Percentiles rank a stretch among this genome's conserved stretches.
phyloP scores from a whole-genome alignment of 352 stramenopile species.

The Phytophthora aleatoria region DNA sequence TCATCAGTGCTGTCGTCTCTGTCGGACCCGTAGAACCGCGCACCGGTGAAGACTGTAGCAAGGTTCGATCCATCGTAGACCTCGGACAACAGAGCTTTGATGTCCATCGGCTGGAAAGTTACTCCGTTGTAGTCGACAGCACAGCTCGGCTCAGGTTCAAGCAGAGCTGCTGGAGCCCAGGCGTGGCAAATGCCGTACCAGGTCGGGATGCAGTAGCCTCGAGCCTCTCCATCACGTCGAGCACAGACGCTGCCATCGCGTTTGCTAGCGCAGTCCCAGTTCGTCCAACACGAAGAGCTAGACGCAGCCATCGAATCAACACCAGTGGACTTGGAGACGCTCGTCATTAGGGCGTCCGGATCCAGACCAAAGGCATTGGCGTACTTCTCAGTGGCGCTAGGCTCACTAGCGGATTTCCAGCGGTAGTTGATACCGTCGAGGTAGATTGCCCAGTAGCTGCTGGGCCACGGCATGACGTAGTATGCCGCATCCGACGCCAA shows the following conservation, averaged over 20 bases:
- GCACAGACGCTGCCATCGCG: slow-evolving; percentile 39
- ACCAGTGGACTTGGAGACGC: slow-evolving; percentile 38
- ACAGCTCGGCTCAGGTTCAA: slow-evolving; percentile 52
- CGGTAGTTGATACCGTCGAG: slow-evolving; percentile 67
- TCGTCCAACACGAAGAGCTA: slow-evolving; percentile 31
- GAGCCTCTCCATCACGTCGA: slow-evolving; percentile 30
- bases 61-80: slow-evolving; percentile 47
- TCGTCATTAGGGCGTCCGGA: slow-evolving; percentile 38
- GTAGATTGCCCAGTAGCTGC: slow-evolving; percentile 69
- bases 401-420: slow-evolving; percentile 33
- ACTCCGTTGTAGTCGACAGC: slow-evolving; percentile 46
- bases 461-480: slow-evolving; percentile 48
- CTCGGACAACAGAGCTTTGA: slow-evolving; percentile 52
- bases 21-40: slow-evolving; percentile 38
- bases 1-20: slow-evolving; percentile 32
- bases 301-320: slow-evolving; percentile 36
- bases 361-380: slow-evolving; percentile 47
- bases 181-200: slow-evolving; percentile 61
- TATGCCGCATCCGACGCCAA: slow-evolving; percentile 24
- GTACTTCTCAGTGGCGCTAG: slow-evolving; percentile 49
- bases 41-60: slow-evolving; percentile 50
- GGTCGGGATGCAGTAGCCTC: slow-evolving; percentile 50
- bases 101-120: slow-evolving; percentile 53
- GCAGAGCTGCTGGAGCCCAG: slow-evolving; percentile 43
- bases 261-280: slow-evolving; percentile 36